A percentile compares a stretch with the other conserved stretches of the same genome.
Conservation (phyloP, 2,329 filamentous ascomycete genomes). For the Ceratocystis harringtonii region DNA sequence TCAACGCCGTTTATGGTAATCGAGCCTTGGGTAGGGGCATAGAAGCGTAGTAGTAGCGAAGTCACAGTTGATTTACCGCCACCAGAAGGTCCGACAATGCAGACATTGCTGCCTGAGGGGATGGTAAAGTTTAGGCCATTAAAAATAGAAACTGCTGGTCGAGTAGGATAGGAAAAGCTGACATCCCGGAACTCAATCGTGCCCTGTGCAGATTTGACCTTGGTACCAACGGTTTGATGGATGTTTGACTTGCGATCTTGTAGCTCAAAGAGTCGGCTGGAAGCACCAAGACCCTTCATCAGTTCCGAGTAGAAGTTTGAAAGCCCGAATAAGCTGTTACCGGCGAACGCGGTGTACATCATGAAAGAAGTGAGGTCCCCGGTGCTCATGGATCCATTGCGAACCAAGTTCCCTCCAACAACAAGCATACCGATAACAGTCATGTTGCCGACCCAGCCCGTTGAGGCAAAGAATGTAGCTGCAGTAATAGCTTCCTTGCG, state of each 20-base stretch:
- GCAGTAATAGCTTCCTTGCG: conserved; percentile 75
- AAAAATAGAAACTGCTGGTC: conserved; percentile 85
- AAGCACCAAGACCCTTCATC: conserved; percentile 97
- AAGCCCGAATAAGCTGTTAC: conserved; percentile 79
- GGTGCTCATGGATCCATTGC: conserved; percentile 69
- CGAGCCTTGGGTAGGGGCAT: conserved; percentile 60
- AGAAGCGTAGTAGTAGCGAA: conserved; percentile 81
- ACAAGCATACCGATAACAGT: conserved; percentile 84
- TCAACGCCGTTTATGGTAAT: conserved; percentile 78
- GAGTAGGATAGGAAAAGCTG: conserved; percentile 79
- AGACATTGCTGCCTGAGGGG: conserved; percentile 83
- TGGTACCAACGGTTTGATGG: conserved; percentile 65
- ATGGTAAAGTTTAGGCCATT: conserved; percentile 79
- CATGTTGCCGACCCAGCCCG: conserved; percentile 89
- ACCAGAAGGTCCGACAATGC: conserved; percentile 88
- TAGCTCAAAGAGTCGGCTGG: conserved; percentile 88
- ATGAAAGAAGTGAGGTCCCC: conserved; percentile 92
- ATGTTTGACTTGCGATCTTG: conserved; percentile 82
- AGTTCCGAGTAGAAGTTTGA: conserved; percentile 95
- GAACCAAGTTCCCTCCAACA: conserved; percentile 80
- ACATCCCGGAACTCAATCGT: conserved; percentile 79
- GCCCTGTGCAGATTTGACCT: conserved; percentile 71
- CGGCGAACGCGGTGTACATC: conserved; percentile 88
- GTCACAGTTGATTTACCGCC: conserved; percentile 95
- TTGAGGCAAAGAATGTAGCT: conserved; percentile 76